phyloP scores from a whole-genome alignment of 2,329 filamentous ascomycete species.

The Aureobasidium pullulans region DNA sequence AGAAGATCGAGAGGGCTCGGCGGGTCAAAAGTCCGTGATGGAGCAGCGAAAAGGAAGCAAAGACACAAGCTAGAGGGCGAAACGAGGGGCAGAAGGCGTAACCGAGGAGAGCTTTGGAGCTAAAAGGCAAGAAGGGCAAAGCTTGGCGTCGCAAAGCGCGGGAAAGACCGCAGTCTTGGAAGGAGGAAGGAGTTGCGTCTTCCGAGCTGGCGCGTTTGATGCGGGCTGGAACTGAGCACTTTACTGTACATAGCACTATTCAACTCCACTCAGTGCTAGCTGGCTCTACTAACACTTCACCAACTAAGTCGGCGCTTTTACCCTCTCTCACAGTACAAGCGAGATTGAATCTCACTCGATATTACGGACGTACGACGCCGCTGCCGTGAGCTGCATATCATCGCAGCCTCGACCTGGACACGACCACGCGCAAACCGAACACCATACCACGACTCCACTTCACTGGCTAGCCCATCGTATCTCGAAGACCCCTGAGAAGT shows the following conservation, averaged over 20 bases:
- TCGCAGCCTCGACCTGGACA: background rate
- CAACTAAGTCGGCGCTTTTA: background rate
- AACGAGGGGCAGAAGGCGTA: background rate
- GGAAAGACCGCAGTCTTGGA: background rate
- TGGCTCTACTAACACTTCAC: background rate
- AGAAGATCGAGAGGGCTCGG: background rate
- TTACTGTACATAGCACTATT: background rate
- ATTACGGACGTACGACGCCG: constrained; percentile 2
- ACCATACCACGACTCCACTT: background rate
- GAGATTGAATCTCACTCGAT: background rate
- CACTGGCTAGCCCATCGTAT: background rate
- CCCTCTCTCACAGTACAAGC: background rate
- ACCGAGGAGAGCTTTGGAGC: background rate
- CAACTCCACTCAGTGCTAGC: constrained; percentile 9
- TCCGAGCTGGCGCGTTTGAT: background rate
- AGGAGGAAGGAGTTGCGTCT: background rate
- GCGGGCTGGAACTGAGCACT: constrained; percentile 4
- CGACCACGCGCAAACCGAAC: background rate
- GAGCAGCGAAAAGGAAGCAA: background rate
- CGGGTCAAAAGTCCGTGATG: background rate
- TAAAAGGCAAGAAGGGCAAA: background rate
- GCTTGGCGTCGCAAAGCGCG: constrained; percentile 2
- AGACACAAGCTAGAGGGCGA: background rate
- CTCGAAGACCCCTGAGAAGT: background rate
- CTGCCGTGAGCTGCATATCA: background rate